phyloP scores from a whole-genome alignment of 2,329 filamentous ascomycete species.

The Beauveria brongniartii region DNA sequence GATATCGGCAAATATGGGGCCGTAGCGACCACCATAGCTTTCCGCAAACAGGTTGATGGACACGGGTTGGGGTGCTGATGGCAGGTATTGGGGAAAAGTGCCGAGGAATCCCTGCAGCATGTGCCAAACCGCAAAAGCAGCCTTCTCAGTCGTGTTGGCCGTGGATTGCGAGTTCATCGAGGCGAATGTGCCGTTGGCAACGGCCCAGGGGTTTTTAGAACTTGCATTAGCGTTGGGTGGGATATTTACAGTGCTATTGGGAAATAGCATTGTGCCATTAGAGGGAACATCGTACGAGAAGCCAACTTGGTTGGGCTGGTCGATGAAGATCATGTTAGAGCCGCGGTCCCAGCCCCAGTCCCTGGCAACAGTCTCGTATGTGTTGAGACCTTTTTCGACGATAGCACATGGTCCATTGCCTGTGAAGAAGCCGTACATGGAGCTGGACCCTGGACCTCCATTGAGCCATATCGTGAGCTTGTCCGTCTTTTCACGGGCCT shows the following conservation, averaged over 20 bases:
- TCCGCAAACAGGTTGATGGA: constrained; percentile 61
- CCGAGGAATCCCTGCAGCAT: constrained; percentile 54
- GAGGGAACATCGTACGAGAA: constrained; percentile 58
- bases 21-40: constrained; percentile 64
- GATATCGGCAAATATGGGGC: constrained; percentile 51
- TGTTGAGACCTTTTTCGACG: constrained; percentile 36
- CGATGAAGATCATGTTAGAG: constrained; percentile 48
- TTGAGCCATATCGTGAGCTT: constrained; percentile 55
- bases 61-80: constrained; percentile 37
- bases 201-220: constrained; percentile 22
- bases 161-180: constrained; percentile 40
- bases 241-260: constrained; percentile 28
- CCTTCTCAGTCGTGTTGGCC: constrained; percentile 47
- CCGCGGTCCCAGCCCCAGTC: constrained; percentile 59
- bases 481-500: constrained; percentile 34
- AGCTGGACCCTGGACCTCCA: constrained; percentile 58
- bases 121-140: constrained; percentile 56
- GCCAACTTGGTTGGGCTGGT: constrained; percentile 62
- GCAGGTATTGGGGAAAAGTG: constrained; percentile 50
- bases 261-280: constrained; percentile 49
- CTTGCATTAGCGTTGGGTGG: constrained; percentile 16
- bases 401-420: constrained; percentile 50
- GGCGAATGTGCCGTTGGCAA: constrained; percentile 58
- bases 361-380: constrained; percentile 47
- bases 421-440: constrained; percentile 55